These are phyloP conservation scores for Scedosporium apiospermum DNA, from an alignment of 2,329 filamentous ascomycete species.

Conservation along the genomic window DNA sequence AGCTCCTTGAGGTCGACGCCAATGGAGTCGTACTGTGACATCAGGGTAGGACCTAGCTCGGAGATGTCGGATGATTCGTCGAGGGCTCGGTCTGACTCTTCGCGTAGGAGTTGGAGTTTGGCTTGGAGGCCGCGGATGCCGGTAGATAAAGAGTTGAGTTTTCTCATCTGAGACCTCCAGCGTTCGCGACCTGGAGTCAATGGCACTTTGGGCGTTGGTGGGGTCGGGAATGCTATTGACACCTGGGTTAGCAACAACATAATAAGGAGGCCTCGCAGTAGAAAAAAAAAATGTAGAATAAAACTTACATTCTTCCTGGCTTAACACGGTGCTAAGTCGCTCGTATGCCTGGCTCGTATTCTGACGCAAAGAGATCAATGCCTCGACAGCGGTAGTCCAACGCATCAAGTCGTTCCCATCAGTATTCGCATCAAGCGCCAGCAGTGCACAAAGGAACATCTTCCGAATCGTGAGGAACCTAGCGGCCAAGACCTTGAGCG, in stretches of 20 bases:
- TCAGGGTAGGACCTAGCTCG: slow-evolving; percentile 68
- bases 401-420: slow-evolving; percentile 66
- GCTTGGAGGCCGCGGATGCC: slow-evolving; percentile 88
- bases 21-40: slow-evolving; percentile 91
- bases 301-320: slow-evolving; percentile 66
- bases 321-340: slow-evolving; percentile 59
- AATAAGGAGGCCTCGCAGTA: neutral
- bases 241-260: slow-evolving; percentile 8
- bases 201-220: slow-evolving; percentile 48
- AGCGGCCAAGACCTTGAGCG: slow-evolving; percentile 71
- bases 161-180: slow-evolving; percentile 77
- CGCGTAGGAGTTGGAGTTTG: slow-evolving; percentile 83
- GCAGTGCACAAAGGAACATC: slow-evolving; percentile 76
- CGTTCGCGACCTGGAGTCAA: slow-evolving; percentile 70
- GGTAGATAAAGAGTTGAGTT: slow-evolving; percentile 79
- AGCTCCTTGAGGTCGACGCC: slow-evolving; percentile 75
- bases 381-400: slow-evolving; percentile 71
- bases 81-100: slow-evolving; percentile 74
- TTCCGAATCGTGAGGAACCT: slow-evolving; percentile 74
- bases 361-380: slow-evolving; percentile 56
- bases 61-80: slow-evolving; percentile 64
- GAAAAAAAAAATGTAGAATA: slow-evolving; percentile 10
- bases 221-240: slow-evolving; percentile 38
- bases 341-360: slow-evolving; percentile 54
- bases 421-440: slow-evolving; percentile 77